These are phyloP conservation scores for Jacaranda copaia DNA, from an alignment of 257 asterid species.

Conservation along the genomic window DNA sequence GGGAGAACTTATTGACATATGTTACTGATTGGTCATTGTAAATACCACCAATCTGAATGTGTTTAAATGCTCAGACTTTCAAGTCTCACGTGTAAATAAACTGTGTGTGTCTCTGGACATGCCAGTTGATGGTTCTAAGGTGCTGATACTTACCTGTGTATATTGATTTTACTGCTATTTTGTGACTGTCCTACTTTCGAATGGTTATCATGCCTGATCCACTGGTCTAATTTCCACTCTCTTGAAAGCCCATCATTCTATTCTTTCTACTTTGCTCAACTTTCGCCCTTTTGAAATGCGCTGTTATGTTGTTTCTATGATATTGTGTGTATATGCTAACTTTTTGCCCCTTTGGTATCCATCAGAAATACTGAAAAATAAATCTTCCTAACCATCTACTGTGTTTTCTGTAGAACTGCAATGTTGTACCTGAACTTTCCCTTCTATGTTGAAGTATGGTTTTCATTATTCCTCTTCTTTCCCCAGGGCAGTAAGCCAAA, in stretches of 20 bases:
- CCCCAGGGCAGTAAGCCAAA: not conserved
- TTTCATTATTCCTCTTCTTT: too few relatives aligned
- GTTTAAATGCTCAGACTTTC: slow-evolving; percentile 30
- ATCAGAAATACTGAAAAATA: not conserved
- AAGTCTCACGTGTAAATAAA: slow-evolving; percentile 47
- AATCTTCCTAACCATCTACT: slow-evolving; percentile 7
- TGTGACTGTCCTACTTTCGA: not conserved
- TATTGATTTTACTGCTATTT: slow-evolving; percentile 17
- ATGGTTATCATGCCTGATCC: not conserved
- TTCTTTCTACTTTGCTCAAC: not conserved
- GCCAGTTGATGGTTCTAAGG: not conserved
- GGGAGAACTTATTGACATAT: slow-evolving; percentile 31
- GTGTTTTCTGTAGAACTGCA: not conserved
- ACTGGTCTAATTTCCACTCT: not conserved
- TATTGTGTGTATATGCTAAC: not conserved
- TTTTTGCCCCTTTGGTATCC: slow-evolving; percentile 8
- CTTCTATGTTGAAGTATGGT: not conserved
- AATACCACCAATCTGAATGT: slow-evolving; percentile 40
- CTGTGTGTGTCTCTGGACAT: not conserved
- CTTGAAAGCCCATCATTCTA: not conserved
- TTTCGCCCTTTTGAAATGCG: too few relatives aligned
- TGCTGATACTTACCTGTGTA: slow-evolving; percentile 5
- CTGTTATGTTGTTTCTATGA: too few relatives aligned
- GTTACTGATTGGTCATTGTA: slow-evolving; percentile 42
- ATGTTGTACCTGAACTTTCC: not conserved